A percentile compares a stretch with the other conserved stretches of the same genome.
Conservation (phyloP, 345 rosid species). For the Pistacia atlantica region DNA sequence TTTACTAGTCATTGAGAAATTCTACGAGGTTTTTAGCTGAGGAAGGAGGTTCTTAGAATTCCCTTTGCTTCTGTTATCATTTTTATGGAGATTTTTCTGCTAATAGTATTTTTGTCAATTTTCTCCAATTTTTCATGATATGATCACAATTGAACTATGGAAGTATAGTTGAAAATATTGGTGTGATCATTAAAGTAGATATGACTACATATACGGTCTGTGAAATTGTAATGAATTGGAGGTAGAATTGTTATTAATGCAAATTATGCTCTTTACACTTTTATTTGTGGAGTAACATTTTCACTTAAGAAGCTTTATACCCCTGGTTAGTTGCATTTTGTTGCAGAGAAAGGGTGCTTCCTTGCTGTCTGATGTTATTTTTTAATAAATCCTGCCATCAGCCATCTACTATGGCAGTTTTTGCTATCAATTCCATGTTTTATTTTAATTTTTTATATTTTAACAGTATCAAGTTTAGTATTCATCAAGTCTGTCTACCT, state of each 20-base stretch:
- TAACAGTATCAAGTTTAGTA: neutral
- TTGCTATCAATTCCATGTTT: neutral
- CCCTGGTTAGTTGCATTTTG: neutral
- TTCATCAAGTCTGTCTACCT: no score
- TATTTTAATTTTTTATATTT: no score
- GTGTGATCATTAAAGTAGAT: conserved; percentile 3
- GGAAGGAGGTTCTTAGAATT: neutral
- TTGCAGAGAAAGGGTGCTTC: neutral
- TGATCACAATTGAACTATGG: conserved; percentile 4
- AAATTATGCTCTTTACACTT: neutral
- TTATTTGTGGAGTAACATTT: neutral
- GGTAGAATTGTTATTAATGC: neutral
- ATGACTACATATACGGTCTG: neutral
- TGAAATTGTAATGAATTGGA: conserved; percentile 4
- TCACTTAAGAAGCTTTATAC: neutral
- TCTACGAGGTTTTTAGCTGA: conserved; percentile 87
- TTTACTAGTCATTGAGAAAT: conserved; percentile 81
- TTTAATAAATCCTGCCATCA: neutral
- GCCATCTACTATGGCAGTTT: neutral
- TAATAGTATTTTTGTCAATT: neutral
- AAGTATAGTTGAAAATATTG: neutral
- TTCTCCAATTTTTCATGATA: conserved; percentile 1
- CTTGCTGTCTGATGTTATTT: neutral
- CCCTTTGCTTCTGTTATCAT: conserved; percentile 4
- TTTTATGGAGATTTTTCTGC: neutral